These are phyloP conservation scores for Myriosclerotinia duriaeana DNA, from an alignment of 2,329 filamentous ascomycete species.

Conservation along the genomic window DNA sequence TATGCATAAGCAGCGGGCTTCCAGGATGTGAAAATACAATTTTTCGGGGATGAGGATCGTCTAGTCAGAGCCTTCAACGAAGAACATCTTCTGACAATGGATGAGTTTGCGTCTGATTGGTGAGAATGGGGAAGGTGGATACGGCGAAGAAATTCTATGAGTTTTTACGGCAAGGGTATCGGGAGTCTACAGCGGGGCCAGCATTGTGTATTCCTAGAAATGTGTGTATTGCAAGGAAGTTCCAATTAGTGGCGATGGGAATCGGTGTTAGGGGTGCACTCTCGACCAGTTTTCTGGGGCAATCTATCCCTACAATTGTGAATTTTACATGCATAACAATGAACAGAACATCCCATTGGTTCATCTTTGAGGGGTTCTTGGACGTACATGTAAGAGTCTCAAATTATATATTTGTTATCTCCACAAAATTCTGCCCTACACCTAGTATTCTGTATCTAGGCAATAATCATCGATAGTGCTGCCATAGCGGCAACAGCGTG, in stretches of 20 bases:
- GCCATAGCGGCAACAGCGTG: too few species aligned
- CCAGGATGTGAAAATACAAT: neutral
- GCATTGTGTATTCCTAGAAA: constrained; percentile 10
- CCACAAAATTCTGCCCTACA: too few species aligned
- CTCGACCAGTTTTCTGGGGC: too few species aligned
- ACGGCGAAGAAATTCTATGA: neutral
- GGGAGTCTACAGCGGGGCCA: neutral
- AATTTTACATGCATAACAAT: too few species aligned
- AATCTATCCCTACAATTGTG: too few species aligned
- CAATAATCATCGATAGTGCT: too few species aligned
- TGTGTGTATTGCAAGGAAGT: constrained; percentile 2
- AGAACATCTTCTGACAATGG: constrained; percentile 11
- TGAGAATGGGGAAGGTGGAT: constrained; percentile 1
- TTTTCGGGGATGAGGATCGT: constrained; percentile 6
- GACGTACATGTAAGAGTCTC: too few species aligned
- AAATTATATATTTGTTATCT: too few species aligned
- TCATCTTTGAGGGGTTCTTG: too few species aligned
- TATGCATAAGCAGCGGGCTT: neutral
- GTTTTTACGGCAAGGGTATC: neutral
- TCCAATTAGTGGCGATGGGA: neutral
- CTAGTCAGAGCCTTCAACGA: constrained; percentile 7
- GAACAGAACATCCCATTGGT: too few species aligned
- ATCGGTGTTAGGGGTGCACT: neutral
- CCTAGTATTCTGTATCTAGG: too few species aligned
- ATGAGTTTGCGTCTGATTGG: constrained; percentile 9